Conservation (phyloP, 2,329 filamentous ascomycete genomes). For the Macrophomina phaseolina region DNA sequence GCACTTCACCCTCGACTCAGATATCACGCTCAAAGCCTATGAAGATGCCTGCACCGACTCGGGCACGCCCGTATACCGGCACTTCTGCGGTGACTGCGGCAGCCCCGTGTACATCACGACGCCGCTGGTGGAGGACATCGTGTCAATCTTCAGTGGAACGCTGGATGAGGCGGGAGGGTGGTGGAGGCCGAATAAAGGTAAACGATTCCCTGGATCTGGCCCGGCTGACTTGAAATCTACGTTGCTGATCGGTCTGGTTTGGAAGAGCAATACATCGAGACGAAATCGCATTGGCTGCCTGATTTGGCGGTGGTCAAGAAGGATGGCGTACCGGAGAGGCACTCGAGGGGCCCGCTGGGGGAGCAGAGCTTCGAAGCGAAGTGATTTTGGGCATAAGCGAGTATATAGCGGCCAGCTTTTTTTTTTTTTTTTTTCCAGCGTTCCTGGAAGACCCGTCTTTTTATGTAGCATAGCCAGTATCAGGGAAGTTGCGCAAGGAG, state of each 20-base stretch:
- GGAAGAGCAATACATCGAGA: conserved; percentile 11
- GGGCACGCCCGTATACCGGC: conserved; percentile 11
- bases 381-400: too few species aligned
- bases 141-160: conserved; percentile 2
- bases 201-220: not conserved
- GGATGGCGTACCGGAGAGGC: not conserved
- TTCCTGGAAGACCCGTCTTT: too few species aligned
- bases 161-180: not conserved
- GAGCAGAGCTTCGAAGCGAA: not conserved
- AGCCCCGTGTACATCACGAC: not conserved
- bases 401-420: too few species aligned
- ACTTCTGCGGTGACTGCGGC: conserved; percentile 23
- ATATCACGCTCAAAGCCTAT: not conserved
- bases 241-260: not conserved
- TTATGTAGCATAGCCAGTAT: too few species aligned
- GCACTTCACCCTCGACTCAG: conserved; percentile 7
- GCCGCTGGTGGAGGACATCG: not conserved
- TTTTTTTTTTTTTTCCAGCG: too few species aligned
- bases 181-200: conserved; percentile 25
- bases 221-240: not conserved
- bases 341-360: not conserved
- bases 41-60: conserved; percentile 17
- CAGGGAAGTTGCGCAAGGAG: too few species aligned
- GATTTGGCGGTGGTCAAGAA: conserved; percentile 16
- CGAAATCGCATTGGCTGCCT: conserved; percentile 23